Evolutionary conservation across 306 rosid species (phyloP), one percentile per base, ranked within the genome.

Genomic region (Cucurbita argyrosperma): DNA sequence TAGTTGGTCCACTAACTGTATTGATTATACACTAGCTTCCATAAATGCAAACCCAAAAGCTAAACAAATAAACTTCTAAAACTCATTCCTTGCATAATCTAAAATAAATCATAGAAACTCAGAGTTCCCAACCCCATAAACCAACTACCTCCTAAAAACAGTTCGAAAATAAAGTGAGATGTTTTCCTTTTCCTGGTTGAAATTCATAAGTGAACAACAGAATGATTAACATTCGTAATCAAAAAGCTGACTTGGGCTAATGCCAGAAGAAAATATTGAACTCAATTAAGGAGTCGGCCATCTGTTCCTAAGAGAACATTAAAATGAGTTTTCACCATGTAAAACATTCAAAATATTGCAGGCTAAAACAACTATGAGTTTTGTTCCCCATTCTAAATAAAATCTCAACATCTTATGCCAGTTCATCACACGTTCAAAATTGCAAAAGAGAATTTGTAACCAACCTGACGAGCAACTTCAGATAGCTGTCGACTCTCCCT

Each of bases 391-490:
- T 46, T 67, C 73, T 69, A 13, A 18, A 69, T 49, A 14, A 46
- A 46, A 50, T 47, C 18, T 49, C 58, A 49, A 23, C 74, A 69
- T 15, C 45, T 14, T 14, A 47, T 49, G 16, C 49, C 46, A 69
- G 23, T 70, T 50, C 18, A 50, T 30, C n/a, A 50, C 60, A 50
- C 0, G 16, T 49, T 15, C 47, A 40, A 77, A 39, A 70, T 15
- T 51, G 10, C 15, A 13, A 46, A 14, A 21, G 61, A 68, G 45
- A 78, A 35, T 49, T 46, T 18, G 19, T n/a, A 60, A 82, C 86
- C 49, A 80, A 90, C 91, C 93, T 84, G 89, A 54, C 79, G 84
- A 63, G 88, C 88, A 83, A 82, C 89, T 80, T 82, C 82, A 47
- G 86, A 84, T 76, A 88, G 80, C 75, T 58, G 73, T 72, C 71